phyloP scores from a whole-genome alignment of 768 basidiomycete genomes.

The Dioszegia aurantiaca region DNA sequence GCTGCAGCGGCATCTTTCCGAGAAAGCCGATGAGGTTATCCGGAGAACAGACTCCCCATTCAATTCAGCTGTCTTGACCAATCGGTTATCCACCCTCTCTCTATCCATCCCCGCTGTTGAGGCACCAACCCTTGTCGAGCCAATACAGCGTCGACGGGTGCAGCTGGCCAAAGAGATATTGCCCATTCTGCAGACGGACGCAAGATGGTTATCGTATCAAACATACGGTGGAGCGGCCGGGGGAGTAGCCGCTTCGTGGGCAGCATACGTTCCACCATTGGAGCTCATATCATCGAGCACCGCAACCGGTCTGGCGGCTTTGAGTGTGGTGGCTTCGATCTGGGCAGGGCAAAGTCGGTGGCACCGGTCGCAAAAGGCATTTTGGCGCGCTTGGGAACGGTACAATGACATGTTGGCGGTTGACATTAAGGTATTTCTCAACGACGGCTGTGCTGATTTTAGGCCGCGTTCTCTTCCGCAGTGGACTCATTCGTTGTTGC shows the following conservation, averaged over 20 bases:
- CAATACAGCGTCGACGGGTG: constrained; percentile 32
- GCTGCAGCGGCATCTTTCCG: constrained; percentile 28
- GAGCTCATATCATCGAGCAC: constrained; percentile 23
- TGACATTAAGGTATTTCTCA: constrained; percentile 42
- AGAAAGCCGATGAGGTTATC: constrained; percentile 24
- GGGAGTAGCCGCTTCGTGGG: constrained; percentile 29
- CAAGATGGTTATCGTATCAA: background rate
- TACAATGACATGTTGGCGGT: constrained; percentile 36
- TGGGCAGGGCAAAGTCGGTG: constrained; percentile 42
- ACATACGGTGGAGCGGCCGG: constrained; percentile 16
- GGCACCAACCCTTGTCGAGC: constrained; percentile 31
- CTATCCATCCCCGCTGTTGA: constrained; percentile 28
- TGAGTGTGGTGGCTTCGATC: constrained; percentile 32
- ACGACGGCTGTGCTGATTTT: background rate
- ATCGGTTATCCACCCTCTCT: constrained; percentile 40
- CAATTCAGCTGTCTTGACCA: constrained; percentile 46
- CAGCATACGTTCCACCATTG: constrained; percentile 35
- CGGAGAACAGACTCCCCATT: constrained; percentile 30
- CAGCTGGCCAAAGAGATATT: constrained; percentile 32
- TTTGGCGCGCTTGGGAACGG: constrained; percentile 48
- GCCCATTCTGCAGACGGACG: constrained; percentile 28
- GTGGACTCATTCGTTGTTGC: constrained; percentile 22
- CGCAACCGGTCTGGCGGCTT: constrained; percentile 31
- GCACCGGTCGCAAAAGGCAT: constrained; percentile 35
- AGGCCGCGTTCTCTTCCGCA: constrained; percentile 16